Percentiles rank a stretch among this genome's conserved stretches.
Evolutionary conservation across 805 yeast species (phyloP).

Genomic region (Metschnikowia shivogae): DNA sequence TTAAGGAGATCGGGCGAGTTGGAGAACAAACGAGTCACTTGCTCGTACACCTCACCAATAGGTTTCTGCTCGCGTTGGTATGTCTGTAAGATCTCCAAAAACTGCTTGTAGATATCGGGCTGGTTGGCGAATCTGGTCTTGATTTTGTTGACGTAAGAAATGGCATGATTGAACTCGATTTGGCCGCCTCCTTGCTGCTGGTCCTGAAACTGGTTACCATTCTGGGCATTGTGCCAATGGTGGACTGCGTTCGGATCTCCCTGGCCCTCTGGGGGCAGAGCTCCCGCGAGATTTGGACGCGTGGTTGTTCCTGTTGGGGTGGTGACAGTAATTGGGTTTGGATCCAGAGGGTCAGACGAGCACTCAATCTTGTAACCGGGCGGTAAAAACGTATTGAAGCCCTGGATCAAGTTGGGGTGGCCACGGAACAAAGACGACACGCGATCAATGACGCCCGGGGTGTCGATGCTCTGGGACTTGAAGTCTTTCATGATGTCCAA

Average conservation of each 20-base stretch:
- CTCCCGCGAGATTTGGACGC: constrained; percentile 48
- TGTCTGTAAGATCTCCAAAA: constrained; percentile 90
- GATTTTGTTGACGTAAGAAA: constrained; percentile 91
- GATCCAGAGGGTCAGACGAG: constrained; percentile 82
- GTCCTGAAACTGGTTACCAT: constrained; percentile 10
- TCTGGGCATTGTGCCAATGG: constrained; percentile 5
- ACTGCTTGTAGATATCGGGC: constrained; percentile 93
- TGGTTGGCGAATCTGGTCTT: constrained; percentile 89
- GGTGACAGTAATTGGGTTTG: constrained; percentile 87
- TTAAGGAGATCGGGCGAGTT: constrained; percentile 93
- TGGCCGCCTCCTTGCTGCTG: constrained; percentile 48
- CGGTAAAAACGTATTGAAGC: constrained; percentile 95
- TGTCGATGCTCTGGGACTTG: constrained; percentile 91
- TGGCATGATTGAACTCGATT: constrained; percentile 95
- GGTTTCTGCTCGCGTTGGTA: constrained; percentile 96
- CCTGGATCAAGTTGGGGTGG: constrained; percentile 90
- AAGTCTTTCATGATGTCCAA: constrained; percentile 98
- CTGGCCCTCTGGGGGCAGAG: not conserved
- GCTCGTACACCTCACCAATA: constrained; percentile 90
- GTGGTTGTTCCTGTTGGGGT: constrained; percentile 88
- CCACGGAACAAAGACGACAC: constrained; percentile 90
- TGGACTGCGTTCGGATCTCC: constrained; percentile 5
- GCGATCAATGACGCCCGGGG: constrained; percentile 97
- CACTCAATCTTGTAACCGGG: constrained; percentile 95
- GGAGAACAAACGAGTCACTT: constrained; percentile 82